Conservation (phyloP, 768 basidiomycete species). For the Baorangia bicolor region DNA sequence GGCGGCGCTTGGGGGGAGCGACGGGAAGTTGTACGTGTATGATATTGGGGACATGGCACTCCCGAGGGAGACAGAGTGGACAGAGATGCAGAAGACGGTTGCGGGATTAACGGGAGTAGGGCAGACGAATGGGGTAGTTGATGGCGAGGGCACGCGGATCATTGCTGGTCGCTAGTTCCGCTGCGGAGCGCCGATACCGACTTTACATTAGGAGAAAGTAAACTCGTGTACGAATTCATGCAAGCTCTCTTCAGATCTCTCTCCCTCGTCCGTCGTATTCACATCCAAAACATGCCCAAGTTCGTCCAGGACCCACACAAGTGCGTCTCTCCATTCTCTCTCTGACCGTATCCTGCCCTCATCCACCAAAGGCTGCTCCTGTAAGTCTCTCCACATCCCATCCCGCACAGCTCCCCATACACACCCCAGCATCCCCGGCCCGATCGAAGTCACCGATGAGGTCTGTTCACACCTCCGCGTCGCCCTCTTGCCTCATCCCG, state of each 20-base stretch:
- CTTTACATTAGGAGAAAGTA: too few species aligned
- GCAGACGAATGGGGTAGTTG: constrained; percentile 37
- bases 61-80: constrained; percentile 91
- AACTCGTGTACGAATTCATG: too few species aligned
- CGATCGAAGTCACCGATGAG: constrained; percentile 63
- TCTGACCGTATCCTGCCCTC: constrained; percentile 25
- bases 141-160: constrained; percentile 32
- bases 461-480: constrained; percentile 28
- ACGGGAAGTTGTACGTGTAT: constrained; percentile 91
- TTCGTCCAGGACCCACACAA: constrained; percentile 46
- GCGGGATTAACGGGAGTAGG: constrained; percentile 62
- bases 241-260: too few species aligned
- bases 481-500: not conserved
- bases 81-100: constrained; percentile 85
- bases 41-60: constrained; percentile 91
- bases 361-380: constrained; percentile 45
- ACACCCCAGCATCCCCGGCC: constrained; percentile 54
- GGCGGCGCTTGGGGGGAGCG: constrained; percentile 87
- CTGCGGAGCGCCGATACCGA: constrained; percentile 16
- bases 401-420: not conserved
- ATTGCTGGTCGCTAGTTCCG: constrained; percentile 35
- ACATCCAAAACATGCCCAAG: constrained; percentile 19
- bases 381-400: constrained; percentile 27
- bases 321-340: constrained; percentile 35
- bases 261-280: not conserved